These are phyloP conservation scores for Colletotrichum sp. DNA, from an alignment of 2,329 filamentous ascomycete genomes.

Conservation along the genomic window DNA sequence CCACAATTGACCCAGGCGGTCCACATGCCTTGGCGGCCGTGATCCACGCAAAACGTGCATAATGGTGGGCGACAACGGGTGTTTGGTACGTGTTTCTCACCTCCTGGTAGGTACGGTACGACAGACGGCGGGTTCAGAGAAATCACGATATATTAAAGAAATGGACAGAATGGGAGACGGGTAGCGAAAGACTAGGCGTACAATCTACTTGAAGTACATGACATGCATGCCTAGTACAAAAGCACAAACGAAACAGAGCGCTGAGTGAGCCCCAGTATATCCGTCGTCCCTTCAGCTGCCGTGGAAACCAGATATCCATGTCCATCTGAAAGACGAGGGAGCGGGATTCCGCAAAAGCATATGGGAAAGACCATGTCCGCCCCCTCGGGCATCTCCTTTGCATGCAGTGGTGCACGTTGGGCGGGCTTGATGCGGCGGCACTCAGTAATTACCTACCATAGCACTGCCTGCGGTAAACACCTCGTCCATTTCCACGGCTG, in stretches of 20 bases:
- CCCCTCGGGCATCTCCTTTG: background rate
- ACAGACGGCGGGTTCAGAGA: background rate
- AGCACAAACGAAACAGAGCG: background rate
- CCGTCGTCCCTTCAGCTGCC: background rate
- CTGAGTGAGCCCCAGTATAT: background rate
- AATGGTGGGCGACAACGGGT: background rate
- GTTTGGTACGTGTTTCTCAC: background rate
- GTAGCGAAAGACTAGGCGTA: background rate
- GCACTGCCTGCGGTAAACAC: background rate
- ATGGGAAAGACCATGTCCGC: background rate
- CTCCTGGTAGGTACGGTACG: background rate
- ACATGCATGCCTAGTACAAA: background rate
- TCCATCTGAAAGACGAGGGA: background rate
- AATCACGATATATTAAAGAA: background rate
- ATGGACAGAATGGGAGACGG: background rate
- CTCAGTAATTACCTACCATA: background rate
- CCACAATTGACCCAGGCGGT: background rate
- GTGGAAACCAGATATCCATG: background rate
- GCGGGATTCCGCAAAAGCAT: background rate
- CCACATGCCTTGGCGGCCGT: background rate
- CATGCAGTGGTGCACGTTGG: background rate
- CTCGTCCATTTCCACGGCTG: background rate
- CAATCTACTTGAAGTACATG: background rate
- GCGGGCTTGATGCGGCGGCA: background rate
- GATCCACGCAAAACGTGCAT: conserved; percentile 5